Conservation (phyloP, 805 yeast species). For the Wickerhamiella azyma region DNA sequence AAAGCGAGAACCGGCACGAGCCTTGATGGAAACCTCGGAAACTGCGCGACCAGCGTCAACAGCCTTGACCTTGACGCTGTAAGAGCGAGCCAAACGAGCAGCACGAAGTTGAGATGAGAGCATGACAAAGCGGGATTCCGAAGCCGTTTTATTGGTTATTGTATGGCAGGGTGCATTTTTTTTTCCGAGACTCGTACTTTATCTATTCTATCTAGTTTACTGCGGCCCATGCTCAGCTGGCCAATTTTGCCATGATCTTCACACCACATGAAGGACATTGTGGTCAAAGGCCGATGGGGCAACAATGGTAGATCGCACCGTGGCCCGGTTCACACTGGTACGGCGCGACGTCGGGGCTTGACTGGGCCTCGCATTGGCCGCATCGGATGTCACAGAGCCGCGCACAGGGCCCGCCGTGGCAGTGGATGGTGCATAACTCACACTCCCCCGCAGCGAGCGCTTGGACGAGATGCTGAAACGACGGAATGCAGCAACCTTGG, state of each 20-base stretch:
- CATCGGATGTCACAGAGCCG: background rate
- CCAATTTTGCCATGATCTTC: no score
- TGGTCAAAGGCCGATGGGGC: constrained; percentile 4
- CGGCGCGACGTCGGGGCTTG: background rate
- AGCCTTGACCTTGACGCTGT: constrained; percentile 37
- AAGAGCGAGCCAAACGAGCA: constrained; percentile 17
- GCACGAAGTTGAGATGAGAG: constrained; percentile 4
- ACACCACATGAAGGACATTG: background rate
- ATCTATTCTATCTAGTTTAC: background rate
- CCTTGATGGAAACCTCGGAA: constrained; percentile 64
- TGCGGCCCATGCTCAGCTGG: no score
- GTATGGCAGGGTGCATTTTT: background rate
- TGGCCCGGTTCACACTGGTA: background rate
- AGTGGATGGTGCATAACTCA: no score
- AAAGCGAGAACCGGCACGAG: constrained; percentile 77
- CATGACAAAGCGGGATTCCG: constrained; percentile 4
- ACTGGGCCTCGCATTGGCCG: background rate
- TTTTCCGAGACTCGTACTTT: background rate
- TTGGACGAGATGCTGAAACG: no score
- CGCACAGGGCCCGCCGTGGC: background rate
- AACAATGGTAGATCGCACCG: background rate
- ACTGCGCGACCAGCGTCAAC: constrained; percentile 52
- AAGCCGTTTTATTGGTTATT: constrained; percentile 3
- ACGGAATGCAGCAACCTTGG: no score
- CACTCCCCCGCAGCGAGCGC: no score